Base-by-base conservation (phyloP, 176 grass and related monocot genomes). In the Pontederia crassipes region DNA sequence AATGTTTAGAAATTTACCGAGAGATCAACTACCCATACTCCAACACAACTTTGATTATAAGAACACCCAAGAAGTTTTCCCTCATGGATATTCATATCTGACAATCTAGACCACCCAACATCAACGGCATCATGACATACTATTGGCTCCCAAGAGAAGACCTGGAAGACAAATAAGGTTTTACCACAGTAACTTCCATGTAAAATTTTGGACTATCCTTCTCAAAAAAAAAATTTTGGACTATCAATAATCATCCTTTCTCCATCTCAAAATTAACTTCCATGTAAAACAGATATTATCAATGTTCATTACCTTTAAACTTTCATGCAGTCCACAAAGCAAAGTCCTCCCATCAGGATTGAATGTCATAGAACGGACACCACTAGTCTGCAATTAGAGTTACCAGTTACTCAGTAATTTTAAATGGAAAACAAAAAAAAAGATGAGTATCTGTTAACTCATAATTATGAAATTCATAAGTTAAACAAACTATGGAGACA, bases 11-110 rank as follows among this genome's bases (percentile, higher is more conserved):
- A 72, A 65, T 56, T 47, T 85, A 98, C 88, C 77, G 79, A 80
- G 45, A 93, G 85, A 78, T 98, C 94, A 12, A 98, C 85, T 8
- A 98, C 88, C 94, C 94, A 98, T 76, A 98, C 81, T 79, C 88
- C 94, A 77, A 98, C 94, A 98, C 88, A 98, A 78, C 94, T 92
- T 75, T 93, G 94, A 83, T 98, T 98, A 48, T 79, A 98, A 56
- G 94, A 98, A 75, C 94, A 98, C 60, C 94, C 94, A 74, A 98
- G 85, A 80, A 93, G 87, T 90, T 98, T 98, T 62, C 88, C 85
- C 67, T 98, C 94, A 11, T 98, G 94, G 16, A 89, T 81, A 73
- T 98, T 98, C 49, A 93, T 73, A 86, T 98, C 94, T 77, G 94
- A 90, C 59, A 98, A 40, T 80, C 68, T 92, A 61, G 94, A 98